Percentiles rank a stretch among this genome's conserved stretches.
Evolutionary conservation across 495 filamentous ascomycete genomes (phyloP).

Genomic region (Symbiotaphrina buchneri): DNA sequence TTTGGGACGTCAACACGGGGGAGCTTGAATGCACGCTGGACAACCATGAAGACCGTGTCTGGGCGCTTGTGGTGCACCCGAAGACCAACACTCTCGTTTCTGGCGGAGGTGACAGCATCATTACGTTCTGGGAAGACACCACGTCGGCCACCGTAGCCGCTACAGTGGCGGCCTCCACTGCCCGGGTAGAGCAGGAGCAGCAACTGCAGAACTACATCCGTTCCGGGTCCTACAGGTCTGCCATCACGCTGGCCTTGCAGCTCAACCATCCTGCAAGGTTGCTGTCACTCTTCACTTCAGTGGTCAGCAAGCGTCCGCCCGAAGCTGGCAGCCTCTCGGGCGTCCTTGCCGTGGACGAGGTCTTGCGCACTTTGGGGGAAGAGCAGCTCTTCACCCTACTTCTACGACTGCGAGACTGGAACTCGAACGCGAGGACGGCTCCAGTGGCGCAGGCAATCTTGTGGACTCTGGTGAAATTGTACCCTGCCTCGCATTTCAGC

Average conservation of each 20-base stretch:
- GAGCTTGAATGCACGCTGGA: constrained; percentile 76
- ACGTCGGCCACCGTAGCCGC: constrained; percentile 56
- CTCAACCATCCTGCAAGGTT: constrained; percentile 83
- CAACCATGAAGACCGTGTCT: constrained; percentile 87
- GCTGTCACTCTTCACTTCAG: constrained; percentile 58
- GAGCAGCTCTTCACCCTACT: constrained; percentile 67
- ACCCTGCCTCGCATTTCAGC: constrained; percentile 51
- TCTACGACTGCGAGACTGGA: constrained; percentile 75
- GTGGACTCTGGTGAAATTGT: constrained; percentile 50
- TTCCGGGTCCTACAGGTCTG: constrained; percentile 64
- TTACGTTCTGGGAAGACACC: constrained; percentile 92
- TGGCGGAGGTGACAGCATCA: constrained; percentile 67
- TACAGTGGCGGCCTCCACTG: constrained; percentile 41
- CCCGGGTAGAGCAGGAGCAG: constrained; percentile 81
- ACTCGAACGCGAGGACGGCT: constrained; percentile 79
- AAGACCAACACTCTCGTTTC: constrained; percentile 46
- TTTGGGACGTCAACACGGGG: constrained; percentile 69
- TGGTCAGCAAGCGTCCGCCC: constrained; percentile 37
- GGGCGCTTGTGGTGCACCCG: constrained; percentile 60
- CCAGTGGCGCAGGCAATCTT: constrained; percentile 73
- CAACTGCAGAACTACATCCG: constrained; percentile 79
- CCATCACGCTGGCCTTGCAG: constrained; percentile 74
- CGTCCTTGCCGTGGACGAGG: constrained; percentile 58
- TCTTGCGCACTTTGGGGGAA: constrained; percentile 54
- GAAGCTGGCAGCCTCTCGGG: constrained; percentile 48